Percentiles rank a stretch among this genome's conserved stretches.
Conservation (phyloP, 2,329 filamentous ascomycete genomes). For the Botrytis elliptica region DNA sequence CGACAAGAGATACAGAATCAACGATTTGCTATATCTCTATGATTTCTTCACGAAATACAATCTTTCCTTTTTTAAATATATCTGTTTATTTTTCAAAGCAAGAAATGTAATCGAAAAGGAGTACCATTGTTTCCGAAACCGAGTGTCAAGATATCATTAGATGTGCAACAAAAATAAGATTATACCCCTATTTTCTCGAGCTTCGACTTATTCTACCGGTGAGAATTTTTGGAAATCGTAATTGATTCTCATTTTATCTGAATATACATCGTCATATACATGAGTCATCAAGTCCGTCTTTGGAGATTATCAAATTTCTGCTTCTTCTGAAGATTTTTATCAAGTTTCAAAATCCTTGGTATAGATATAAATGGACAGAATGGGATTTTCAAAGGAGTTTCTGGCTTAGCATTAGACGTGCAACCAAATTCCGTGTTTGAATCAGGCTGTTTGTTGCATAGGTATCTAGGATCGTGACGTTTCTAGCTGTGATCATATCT, state of each 20-base stretch:
- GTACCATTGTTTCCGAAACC: not conserved
- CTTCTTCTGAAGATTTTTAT: not conserved
- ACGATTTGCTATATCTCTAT: fast-evolving
- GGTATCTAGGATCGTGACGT: not conserved
- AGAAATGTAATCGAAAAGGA: not conserved
- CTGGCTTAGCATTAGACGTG: not conserved
- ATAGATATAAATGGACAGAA: not conserved
- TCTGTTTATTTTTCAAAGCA: not conserved
- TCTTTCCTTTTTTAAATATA: not conserved
- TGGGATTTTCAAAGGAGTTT: not conserved
- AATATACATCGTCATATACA: not conserved
- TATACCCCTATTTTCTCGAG: not conserved
- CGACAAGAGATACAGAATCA: not conserved
- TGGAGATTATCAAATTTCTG: no score
- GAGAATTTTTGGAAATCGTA: not conserved
- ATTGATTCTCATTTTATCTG: not conserved
- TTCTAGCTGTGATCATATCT: not conserved
- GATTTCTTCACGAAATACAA: fast-evolving
- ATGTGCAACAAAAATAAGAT: not conserved
- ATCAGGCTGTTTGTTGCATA: not conserved
- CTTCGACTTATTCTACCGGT: not conserved
- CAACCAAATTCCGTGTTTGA: not conserved
- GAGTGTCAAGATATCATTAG: not conserved
- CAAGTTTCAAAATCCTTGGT: not conserved
- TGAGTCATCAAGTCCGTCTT: not conserved